Percentiles rank a stretch among this genome's conserved stretches.
phyloP scores from a whole-genome alignment of 148 eudicot genomes.

The Camellia japonica region DNA sequence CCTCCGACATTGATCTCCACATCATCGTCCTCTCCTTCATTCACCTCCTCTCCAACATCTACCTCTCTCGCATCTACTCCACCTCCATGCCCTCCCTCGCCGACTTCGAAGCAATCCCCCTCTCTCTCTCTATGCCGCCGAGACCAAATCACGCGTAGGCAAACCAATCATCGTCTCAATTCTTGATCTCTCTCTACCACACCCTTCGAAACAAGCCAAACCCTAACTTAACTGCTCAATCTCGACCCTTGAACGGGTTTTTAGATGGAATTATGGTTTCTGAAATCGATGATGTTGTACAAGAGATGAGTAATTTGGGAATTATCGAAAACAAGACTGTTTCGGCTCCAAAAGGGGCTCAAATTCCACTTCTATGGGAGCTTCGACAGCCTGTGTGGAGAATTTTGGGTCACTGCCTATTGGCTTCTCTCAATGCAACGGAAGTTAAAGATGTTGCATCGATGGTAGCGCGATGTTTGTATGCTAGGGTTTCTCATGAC shows the following conservation, averaged over 20 bases:
- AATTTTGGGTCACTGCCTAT: constrained; percentile 75
- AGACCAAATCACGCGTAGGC: constrained; percentile 62
- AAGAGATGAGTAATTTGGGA: constrained; percentile 20
- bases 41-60: constrained; percentile 54
- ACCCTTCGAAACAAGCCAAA: too few species aligned
- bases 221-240: too few species aligned
- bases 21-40: constrained; percentile 64
- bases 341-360: constrained; percentile 25
- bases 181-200: constrained; percentile 85
- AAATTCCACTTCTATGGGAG: constrained; percentile 84
- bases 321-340: constrained; percentile 6
- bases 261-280: constrained; percentile 6
- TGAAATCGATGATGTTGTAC: constrained; percentile 20
- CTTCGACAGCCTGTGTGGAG: constrained; percentile 69
- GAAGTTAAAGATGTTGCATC: constrained; percentile 63
- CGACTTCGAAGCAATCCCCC: constrained; percentile 80
- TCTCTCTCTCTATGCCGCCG: constrained; percentile 57
- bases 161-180: constrained; percentile 56
- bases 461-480: constrained; percentile 54
- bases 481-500: constrained; percentile 85
- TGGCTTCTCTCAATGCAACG: constrained; percentile 53
- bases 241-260: background rate
- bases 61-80: constrained; percentile 53
- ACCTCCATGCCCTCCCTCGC: constrained; percentile 49
- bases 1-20: constrained; percentile 57